A percentile compares a stretch with the other conserved stretches of the same genome.
phyloP scores from a whole-genome alignment of 306 rosid genomes.

The Prunus mongolica region DNA sequence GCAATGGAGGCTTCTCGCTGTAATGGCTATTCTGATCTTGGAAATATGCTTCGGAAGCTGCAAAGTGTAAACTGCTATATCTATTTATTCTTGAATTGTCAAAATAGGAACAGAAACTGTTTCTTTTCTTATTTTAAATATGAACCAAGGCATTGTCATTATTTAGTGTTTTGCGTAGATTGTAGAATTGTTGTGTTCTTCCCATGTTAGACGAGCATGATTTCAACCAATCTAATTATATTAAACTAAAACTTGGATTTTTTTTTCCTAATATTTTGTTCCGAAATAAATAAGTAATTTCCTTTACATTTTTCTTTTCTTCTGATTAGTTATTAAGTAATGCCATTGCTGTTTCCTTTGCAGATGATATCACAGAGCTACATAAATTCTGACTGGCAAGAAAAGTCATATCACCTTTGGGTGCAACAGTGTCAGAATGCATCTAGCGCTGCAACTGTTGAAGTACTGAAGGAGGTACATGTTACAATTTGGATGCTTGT shows the following conservation, averaged over 20 bases:
- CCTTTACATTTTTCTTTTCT: neutral
- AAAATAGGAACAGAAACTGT: slow-evolving; percentile 14
- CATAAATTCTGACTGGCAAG: slow-evolving; percentile 70
- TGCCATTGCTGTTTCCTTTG: slow-evolving; percentile 13
- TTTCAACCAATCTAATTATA: neutral
- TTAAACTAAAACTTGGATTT: neutral
- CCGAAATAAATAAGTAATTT: neutral
- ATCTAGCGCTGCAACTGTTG: slow-evolving; percentile 71
- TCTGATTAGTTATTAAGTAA: slow-evolving; percentile 20
- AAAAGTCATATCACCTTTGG: slow-evolving; percentile 67
- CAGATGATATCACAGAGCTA: slow-evolving; percentile 74
- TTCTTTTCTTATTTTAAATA: slow-evolving; percentile 4
- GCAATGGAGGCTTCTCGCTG: slow-evolving; percentile 92
- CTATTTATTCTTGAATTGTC: slow-evolving; percentile 28
- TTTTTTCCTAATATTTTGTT: neutral
- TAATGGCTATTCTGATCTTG: slow-evolving; percentile 75
- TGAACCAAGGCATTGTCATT: slow-evolving; percentile 2
- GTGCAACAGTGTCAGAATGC: slow-evolving; percentile 65
- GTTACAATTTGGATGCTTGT: slow-evolving; percentile 25
- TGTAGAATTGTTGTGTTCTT: neutral
- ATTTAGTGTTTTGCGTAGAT: neutral
- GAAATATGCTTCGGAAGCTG: slow-evolving; percentile 89
- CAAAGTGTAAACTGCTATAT: slow-evolving; percentile 66
- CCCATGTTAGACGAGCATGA: neutral
- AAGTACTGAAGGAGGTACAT: slow-evolving; percentile 87